Evolutionary conservation across 2,329 filamentous ascomycete genomes (phyloP).

Genomic region (Mycocentrospora acerina): DNA sequence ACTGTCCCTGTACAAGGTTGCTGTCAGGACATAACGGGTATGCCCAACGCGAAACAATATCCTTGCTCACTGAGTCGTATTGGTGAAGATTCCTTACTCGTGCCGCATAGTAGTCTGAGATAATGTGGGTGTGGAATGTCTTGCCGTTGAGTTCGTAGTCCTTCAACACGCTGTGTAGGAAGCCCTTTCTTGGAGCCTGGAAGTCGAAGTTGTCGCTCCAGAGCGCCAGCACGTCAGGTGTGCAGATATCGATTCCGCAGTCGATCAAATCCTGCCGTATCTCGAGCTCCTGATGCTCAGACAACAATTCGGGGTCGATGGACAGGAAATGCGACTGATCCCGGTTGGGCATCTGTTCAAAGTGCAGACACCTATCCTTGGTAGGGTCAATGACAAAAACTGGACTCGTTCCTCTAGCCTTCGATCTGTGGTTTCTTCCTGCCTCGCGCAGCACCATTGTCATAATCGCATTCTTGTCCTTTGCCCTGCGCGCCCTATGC

Average conservation of each 20-base stretch:
- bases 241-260: slow-evolving; percentile 95
- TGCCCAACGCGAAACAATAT: slow-evolving; percentile 84
- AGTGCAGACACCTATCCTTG: slow-evolving; percentile 83
- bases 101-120: slow-evolving; percentile 81
- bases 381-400: slow-evolving; percentile 84
- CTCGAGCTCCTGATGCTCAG: slow-evolving; percentile 73
- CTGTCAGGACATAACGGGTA: slow-evolving; percentile 88
- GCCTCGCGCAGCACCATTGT: slow-evolving; percentile 86
- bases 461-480: slow-evolving; percentile 96
- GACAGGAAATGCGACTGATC: slow-evolving; percentile 66
- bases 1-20: slow-evolving; percentile 76
- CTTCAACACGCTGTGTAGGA: slow-evolving; percentile 88
- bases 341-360: slow-evolving; percentile 81
- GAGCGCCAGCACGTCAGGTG: slow-evolving; percentile 87
- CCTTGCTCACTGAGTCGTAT: slow-evolving; percentile 85
- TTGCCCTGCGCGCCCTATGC: slow-evolving; percentile 77
- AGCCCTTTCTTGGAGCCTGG: slow-evolving; percentile 83
- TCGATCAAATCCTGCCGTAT: slow-evolving; percentile 87
- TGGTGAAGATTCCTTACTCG: slow-evolving; percentile 82
- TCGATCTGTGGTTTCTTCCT: slow-evolving; percentile 73
- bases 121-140: slow-evolving; percentile 88
- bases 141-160: slow-evolving; percentile 97
- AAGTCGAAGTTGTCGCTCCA: slow-evolving; percentile 99
- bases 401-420: slow-evolving; percentile 72
- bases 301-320: slow-evolving; percentile 78